A percentile compares a stretch with the other conserved stretches of the same genome.
phyloP scores from a whole-genome alignment of 345 rosid species.

The Gossypium rotundifolium region DNA sequence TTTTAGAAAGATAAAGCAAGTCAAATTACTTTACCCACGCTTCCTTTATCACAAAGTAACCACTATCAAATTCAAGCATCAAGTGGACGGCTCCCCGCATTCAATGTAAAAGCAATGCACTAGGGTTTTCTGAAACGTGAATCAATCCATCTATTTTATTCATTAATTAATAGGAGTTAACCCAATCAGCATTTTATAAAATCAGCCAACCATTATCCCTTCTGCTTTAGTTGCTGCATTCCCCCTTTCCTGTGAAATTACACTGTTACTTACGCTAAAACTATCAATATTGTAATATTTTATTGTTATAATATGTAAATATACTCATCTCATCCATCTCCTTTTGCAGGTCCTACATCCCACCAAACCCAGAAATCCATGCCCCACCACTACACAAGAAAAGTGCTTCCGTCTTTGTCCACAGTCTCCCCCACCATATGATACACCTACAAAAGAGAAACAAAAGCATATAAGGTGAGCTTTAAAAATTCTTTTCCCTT shows the following conservation, averaged over 20 bases:
- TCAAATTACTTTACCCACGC: conserved; percentile 29
- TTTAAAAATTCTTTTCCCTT: conserved; percentile 42
- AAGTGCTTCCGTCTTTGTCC: conserved; percentile 63
- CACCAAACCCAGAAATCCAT: conserved; percentile 35
- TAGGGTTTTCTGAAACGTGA: too few species aligned
- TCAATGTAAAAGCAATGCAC: too few species aligned
- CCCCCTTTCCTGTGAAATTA: conserved; percentile 15
- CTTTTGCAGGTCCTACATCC: conserved; percentile 58
- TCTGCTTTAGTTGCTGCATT: conserved; percentile 14
- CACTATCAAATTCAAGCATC: conserved; percentile 7
- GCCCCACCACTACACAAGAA: conserved; percentile 38
- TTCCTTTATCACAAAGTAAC: conserved; percentile 14
- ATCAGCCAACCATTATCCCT: conserved; percentile 20
- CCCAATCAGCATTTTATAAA: background rate
- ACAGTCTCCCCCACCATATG: conserved; percentile 38
- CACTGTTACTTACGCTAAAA: background rate
- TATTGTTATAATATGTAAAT: background rate
- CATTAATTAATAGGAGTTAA: background rate
- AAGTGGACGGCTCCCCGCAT: background rate
- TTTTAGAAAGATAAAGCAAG: conserved; percentile 16
- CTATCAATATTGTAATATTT: background rate
- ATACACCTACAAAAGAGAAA: conserved; percentile 13
- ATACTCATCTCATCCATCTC: conserved; percentile 18
- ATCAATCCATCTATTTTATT: too few species aligned
- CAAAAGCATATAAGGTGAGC: conserved; percentile 41